Conservation (phyloP, 208 protist genomes). For the Crithidia mellificae region DNA sequence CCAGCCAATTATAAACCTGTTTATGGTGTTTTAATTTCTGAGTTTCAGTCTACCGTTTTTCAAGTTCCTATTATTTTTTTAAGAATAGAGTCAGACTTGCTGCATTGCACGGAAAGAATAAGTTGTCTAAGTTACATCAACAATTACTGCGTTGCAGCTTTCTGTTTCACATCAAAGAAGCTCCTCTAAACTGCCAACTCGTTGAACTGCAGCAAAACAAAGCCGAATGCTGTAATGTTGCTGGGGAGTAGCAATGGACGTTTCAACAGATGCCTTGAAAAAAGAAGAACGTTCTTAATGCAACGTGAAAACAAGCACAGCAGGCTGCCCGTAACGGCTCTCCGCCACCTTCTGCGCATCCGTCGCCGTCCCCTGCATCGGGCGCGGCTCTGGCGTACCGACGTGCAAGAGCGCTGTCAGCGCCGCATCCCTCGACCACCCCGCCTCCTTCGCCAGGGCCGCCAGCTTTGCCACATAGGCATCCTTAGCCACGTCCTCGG, state of each 20-base stretch:
- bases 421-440: conserved; percentile 44
- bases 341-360: conserved; percentile 51
- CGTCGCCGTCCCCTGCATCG: conserved; percentile 28
- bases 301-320: conserved; percentile 51
- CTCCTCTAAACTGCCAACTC: too few species aligned
- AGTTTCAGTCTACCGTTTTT: too few species aligned
- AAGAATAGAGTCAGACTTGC: too few species aligned
- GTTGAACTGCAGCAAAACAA: too few species aligned
- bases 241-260: too few species aligned
- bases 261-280: too few species aligned
- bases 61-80: too few species aligned
- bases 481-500: conserved; percentile 72
- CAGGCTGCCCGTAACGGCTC: conserved; percentile 66
- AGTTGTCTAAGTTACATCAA: not conserved
- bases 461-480: conserved; percentile 71
- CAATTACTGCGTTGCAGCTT: not conserved
- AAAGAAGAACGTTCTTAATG: not conserved
- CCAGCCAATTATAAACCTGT: too few species aligned
- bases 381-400: conserved; percentile 52
- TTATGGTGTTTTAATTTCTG: too few species aligned
- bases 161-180: too few species aligned
- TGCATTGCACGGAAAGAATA: not conserved
- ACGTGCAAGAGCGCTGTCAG: conserved; percentile 56
- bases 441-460: conserved; percentile 40
- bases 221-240: too few species aligned